phyloP scores from a whole-genome alignment of 768 basidiomycete genomes.

The Saitozyma sp. region DNA sequence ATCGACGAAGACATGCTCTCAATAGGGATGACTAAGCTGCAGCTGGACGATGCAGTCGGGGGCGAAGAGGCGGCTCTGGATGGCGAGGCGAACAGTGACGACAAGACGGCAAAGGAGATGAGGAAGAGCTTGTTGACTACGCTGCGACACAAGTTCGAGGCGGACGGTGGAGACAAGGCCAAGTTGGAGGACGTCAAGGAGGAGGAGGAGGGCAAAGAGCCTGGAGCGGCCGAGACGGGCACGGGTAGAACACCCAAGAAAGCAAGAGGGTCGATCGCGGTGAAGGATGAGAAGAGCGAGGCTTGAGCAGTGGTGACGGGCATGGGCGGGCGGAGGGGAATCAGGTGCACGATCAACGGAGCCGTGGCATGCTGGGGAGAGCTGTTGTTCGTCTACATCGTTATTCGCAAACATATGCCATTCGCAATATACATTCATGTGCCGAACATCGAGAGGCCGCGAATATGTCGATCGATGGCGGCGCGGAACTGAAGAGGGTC shows the following conservation, averaged over 20 bases:
- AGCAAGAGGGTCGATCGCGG: neutral
- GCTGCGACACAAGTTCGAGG: slow-evolving; percentile 76
- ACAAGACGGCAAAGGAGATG: slow-evolving; percentile 73
- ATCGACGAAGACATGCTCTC: slow-evolving; percentile 95
- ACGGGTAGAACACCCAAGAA: slow-evolving; percentile 11
- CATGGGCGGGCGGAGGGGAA: neutral
- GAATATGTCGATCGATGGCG: slow-evolving; percentile 51
- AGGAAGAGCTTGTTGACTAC: slow-evolving; percentile 82
- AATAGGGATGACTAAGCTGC: slow-evolving; percentile 85
- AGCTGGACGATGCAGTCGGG: slow-evolving; percentile 90
- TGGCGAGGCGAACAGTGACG: slow-evolving; percentile 62
- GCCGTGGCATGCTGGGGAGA: too few species aligned
- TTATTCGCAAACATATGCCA: neutral
- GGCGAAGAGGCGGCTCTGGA: slow-evolving; percentile 64
- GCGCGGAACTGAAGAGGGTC: slow-evolving; percentile 41
- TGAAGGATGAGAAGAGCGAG: slow-evolving; percentile 5
- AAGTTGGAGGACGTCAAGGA: slow-evolving; percentile 2
- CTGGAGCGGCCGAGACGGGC: slow-evolving; percentile 1
- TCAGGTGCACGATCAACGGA: too few species aligned
- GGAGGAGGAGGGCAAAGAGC: slow-evolving; percentile 6
- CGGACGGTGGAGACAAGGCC: slow-evolving; percentile 7
- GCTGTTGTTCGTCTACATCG: too few species aligned
- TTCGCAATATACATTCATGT: slow-evolving; percentile 16
- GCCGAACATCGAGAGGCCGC: slow-evolving; percentile 48
- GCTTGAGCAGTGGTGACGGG: neutral